These are phyloP conservation scores for Cordia subcordata DNA, from an alignment of 257 asterid species.

Conservation along the genomic window DNA sequence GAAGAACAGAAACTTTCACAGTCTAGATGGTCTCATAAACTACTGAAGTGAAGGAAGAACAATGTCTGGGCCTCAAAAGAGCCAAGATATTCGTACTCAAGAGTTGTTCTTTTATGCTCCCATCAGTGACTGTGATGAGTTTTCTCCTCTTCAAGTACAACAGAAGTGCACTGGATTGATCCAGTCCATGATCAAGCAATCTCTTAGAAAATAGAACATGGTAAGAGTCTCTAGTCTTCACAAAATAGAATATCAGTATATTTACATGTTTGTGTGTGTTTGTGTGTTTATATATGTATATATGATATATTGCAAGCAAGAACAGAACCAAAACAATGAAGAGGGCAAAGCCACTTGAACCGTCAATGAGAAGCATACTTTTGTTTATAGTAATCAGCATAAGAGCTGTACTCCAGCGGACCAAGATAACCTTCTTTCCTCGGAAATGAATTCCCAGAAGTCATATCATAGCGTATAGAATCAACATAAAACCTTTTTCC, in stretches of 20 bases:
- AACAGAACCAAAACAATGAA: conserved; percentile 11
- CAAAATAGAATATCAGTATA: too few relatives aligned
- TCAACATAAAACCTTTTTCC: conserved; percentile 98
- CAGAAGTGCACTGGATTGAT: conserved; percentile 25
- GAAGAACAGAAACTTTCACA: conserved; percentile 21
- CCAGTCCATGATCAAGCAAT: conserved; percentile 27
- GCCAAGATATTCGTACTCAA: conserved; percentile 6
- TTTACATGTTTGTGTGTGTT: neutral
- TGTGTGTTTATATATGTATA: neutral
- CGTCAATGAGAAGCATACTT: conserved; percentile 49
- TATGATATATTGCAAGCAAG: neutral
- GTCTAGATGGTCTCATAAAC: conserved; percentile 17
- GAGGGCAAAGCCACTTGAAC: conserved; percentile 12
- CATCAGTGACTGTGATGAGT: conserved; percentile 20
- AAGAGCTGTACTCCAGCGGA: conserved; percentile 92
- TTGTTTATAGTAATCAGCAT: conserved; percentile 95
- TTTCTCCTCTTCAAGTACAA: conserved; percentile 20
- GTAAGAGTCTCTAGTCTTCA: neutral
- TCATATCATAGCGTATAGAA: conserved; percentile 87
- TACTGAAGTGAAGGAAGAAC: conserved; percentile 1
- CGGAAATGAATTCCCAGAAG: conserved; percentile 93
- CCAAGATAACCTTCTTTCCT: conserved; percentile 99
- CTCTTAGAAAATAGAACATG: conserved; percentile 16
- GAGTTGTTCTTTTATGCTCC: conserved; percentile 11
- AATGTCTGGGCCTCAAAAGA: neutral